These are phyloP conservation scores for Candida insectalens DNA, from an alignment of 805 yeast species.

Conservation along the genomic window DNA sequence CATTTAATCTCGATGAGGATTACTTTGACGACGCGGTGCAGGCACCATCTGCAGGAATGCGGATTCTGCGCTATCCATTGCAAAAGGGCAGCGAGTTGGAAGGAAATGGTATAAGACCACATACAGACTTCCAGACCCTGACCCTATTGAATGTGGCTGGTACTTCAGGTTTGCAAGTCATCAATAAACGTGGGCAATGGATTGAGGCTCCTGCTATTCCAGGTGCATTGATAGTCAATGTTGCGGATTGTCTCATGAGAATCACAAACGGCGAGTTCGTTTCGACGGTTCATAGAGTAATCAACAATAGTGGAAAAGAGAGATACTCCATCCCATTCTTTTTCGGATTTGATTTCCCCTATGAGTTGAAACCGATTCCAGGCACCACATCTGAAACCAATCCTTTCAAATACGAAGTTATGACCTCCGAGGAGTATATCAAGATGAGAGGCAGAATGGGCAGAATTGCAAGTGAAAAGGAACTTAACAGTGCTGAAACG, in stretches of 20 bases:
- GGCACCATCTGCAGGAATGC: constrained; percentile 20
- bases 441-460: constrained; percentile 6
- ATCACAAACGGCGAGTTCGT: constrained; percentile 28
- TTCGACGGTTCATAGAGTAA: constrained; percentile 31
- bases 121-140: constrained; percentile 28
- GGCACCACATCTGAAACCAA: constrained; percentile 10
- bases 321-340: constrained; percentile 23
- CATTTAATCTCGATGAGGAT: constrained; percentile 19
- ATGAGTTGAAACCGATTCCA: constrained; percentile 13
- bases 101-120: constrained; percentile 29
- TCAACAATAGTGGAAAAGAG: constrained; percentile 9
- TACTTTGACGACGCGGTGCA: constrained; percentile 17
- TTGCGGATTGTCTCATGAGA: constrained; percentile 29
- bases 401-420: constrained; percentile 13
- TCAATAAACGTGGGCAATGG: constrained; percentile 22
- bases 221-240: constrained; percentile 27
- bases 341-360: constrained; percentile 13
- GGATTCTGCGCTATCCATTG: constrained; percentile 26
- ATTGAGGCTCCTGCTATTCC: constrained; percentile 20
- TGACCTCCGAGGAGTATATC: constrained; percentile 15
- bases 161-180: constrained; percentile 30
- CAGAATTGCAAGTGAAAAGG: too few relatives aligned
- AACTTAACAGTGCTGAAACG: too few relatives aligned
- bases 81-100: constrained; percentile 21
- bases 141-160: constrained; percentile 27